Evolutionary conservation across 1,284 basidiomycete species (phyloP), one percentile per base, ranked within the genome.

Genomic region (Ustilago trichophora): DNA sequence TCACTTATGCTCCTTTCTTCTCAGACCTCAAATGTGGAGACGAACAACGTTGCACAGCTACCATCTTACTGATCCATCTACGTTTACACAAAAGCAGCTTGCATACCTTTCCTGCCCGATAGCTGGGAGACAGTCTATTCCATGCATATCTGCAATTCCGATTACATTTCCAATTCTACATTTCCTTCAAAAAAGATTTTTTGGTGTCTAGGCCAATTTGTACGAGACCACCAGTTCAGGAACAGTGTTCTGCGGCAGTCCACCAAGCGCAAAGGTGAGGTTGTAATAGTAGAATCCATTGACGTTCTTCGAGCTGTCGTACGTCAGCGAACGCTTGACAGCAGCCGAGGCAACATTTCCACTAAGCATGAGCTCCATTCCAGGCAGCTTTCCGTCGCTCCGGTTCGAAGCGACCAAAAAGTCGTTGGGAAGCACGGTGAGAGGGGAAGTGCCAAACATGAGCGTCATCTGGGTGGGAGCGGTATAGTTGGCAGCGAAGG

Each of bases 261-360:
- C 47, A 13, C 44, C 49, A n/a, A 65, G 62, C 22, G 44, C 43
- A 26, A 65, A 65, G 3, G 62, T 65, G 35, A 65, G 62, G 29
- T 58, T 65, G 50, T 53, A 53, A 41, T 58, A 58, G 45, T 64
- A 58, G 49, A 52, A 58, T 8, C 50, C 50, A 44, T 58, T 53
- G 49, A 65, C 18, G 31, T 49, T 45, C 46, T 49, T 46, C 9
- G 45, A 48, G 41, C 50, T 58, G 55, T 58, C 62, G 36, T 58
- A 58, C 12, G 50, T 65, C 35, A 65, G 26, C 24, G 44, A 40
- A 16, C 60, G 48, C 31, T 50, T 40, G 27, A 49, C 51, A 5
- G 40, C 31, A 13, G 22, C 24, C 19, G 50, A 53, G n/a, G 55
- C 62, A 1, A 59, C 62, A 19, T 54, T 59, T 3, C 62, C 62